Base-by-base conservation (phyloP, 179 eudicot genomes). In the Pouteria campechiana region DNA sequence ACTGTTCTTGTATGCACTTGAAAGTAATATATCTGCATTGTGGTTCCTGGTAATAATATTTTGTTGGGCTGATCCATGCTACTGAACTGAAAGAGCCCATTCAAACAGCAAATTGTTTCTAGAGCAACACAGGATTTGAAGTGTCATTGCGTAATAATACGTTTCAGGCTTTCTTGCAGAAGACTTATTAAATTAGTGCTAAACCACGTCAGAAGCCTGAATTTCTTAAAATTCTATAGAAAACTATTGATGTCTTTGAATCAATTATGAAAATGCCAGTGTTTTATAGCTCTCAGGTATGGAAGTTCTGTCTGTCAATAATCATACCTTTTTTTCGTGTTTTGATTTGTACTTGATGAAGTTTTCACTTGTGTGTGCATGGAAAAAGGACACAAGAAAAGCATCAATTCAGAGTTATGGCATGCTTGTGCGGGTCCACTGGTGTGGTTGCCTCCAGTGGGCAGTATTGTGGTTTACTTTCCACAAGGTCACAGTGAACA, bases 401-500 rank as follows among this genome's bases (percentile, higher is more conserved):
- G 61, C 33, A 71, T 74, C 2, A 76, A 79, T 71, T 76, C 96
- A 22, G 98, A 90, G 72, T 67, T 90, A 64, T 90, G 98, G 98
- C 98, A 90, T 69, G 96, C 98, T 44, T 90, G 98, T 64, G 98
- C 98, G 31, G 98, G 98, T 16, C 96, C 98, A 31, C 66, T 90
- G 65, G 79, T 86, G 61, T 72, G 81, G 34, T 63, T 90, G 65
- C 96, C 98, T 33, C 98, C 96, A 45, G 63, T 75, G 31, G 98
- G 98, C 66, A 90, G 98, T 58, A 79, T 82, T 25, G 96, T 90
- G 53, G 94, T 89, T 41, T 89, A 89, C 71, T 89, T 89, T 45
- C 97, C 97, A 41, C 95, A 89, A 66, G 97, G 97, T 61, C 98
- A 90, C 64, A 90, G 98, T 44, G 98, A 90, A 55, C 98, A 90